phyloP scores from a whole-genome alignment of 371 early-diverging fungal species.

The Mucor racemosus region DNA sequence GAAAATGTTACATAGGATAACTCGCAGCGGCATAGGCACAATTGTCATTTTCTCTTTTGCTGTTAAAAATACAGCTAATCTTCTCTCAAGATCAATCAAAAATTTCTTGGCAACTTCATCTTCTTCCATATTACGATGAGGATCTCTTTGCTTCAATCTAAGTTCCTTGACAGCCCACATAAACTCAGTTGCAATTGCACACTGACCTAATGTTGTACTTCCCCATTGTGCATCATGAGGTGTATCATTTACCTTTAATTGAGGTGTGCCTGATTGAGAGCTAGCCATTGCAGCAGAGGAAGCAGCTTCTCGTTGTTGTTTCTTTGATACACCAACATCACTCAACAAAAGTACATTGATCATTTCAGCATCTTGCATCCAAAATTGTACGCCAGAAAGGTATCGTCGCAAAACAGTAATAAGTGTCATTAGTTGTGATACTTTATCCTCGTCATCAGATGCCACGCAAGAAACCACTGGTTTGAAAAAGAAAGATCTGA shows the following conservation, averaged over 20 bases:
- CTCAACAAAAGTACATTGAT: slow-evolving; percentile 64
- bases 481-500: slow-evolving; percentile 54
- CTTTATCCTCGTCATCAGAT: slow-evolving; percentile 56
- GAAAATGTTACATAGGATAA: slow-evolving; percentile 61
- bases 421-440: slow-evolving; percentile 47
- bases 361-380: slow-evolving; percentile 72
- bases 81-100: slow-evolving; percentile 65
- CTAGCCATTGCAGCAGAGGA: background rate
- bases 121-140: slow-evolving; percentile 49
- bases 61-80: slow-evolving; percentile 58
- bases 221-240: slow-evolving; percentile 54
- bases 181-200: slow-evolving; percentile 61
- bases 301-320: slow-evolving; percentile 9
- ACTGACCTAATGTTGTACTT: slow-evolving; percentile 66
- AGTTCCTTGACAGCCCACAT: slow-evolving; percentile 61
- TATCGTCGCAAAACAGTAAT: slow-evolving; percentile 56
- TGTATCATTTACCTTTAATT: background rate
- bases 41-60: slow-evolving; percentile 60
- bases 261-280: background rate
- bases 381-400: slow-evolving; percentile 61
- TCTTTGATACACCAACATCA: slow-evolving; percentile 49
- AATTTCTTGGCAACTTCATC: slow-evolving; percentile 70
- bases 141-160: slow-evolving; percentile 37
- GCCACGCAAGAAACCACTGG: slow-evolving; percentile 67
- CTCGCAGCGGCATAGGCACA: slow-evolving; percentile 62